Evolutionary conservation across 257 asterid genomes (phyloP).

Genomic region (Nemophila menziesii): DNA sequence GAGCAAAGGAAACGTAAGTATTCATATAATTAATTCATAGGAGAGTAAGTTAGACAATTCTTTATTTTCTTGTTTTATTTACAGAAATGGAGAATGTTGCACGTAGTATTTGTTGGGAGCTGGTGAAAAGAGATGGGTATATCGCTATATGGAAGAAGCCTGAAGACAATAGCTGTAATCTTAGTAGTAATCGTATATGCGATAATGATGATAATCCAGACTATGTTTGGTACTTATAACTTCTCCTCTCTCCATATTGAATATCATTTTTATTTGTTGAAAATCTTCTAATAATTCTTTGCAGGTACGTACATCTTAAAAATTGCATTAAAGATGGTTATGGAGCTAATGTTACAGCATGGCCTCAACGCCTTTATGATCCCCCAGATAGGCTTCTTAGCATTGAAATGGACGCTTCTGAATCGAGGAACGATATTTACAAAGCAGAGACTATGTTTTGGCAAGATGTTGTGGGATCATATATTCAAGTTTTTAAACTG

Average conservation of each 20-base stretch:
- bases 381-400: slow-evolving; percentile 94
- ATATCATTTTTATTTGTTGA: neutral
- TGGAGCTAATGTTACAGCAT: slow-evolving; percentile 60
- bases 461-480: slow-evolving; percentile 58
- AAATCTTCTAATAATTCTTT: neutral
- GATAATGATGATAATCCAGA: slow-evolving; percentile 76
- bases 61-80: neutral
- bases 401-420: slow-evolving; percentile 65
- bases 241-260: neutral
- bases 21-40: neutral
- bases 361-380: slow-evolving; percentile 81
- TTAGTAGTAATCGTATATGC: slow-evolving; percentile 63
- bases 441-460: slow-evolving; percentile 76
- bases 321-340: slow-evolving; percentile 72
- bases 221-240: slow-evolving; percentile 70
- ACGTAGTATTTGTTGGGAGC: slow-evolving; percentile 74
- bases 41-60: neutral
- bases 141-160: slow-evolving; percentile 93
- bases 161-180: slow-evolving; percentile 64
- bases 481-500: slow-evolving; percentile 58
- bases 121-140: slow-evolving; percentile 83
- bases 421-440: slow-evolving; percentile 74
- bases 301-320: slow-evolving; percentile 75
- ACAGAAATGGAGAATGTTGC: slow-evolving; percentile 85
- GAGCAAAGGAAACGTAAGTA: slow-evolving; percentile 80